Conservation (phyloP, 1,284 basidiomycete genomes). For the Tilletia indica region DNA sequence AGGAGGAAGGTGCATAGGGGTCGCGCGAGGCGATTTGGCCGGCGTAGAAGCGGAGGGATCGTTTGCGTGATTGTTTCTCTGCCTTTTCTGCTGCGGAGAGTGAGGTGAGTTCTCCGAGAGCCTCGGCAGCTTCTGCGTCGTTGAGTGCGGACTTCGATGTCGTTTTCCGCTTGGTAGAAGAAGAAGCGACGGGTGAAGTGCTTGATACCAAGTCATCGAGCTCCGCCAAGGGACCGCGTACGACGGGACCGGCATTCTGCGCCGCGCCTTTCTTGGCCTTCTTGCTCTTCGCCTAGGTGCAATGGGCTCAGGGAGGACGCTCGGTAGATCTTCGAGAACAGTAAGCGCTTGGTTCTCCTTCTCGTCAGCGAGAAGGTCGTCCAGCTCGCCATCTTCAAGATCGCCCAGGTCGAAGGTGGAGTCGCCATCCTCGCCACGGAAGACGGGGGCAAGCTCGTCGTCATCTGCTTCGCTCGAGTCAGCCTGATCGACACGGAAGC, state of each 20-base stretch:
- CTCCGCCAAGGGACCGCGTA: slow-evolving; percentile 12
- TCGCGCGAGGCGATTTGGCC: slow-evolving; percentile 25
- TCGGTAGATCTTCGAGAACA: not conserved
- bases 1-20: slow-evolving; percentile 15
- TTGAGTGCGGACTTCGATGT: not conserved
- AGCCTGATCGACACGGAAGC: slow-evolving; percentile 38
- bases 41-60: slow-evolving; percentile 51
- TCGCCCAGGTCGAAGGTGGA: slow-evolving; percentile 29
- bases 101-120: slow-evolving; percentile 45
- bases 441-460: slow-evolving; percentile 33
- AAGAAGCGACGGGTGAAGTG: not conserved
- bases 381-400: slow-evolving; percentile 45
- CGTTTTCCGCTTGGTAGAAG: not conserved
- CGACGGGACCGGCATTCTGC: not conserved
- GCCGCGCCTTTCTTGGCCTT: not conserved
- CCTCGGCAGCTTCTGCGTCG: slow-evolving; percentile 32
- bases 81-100: slow-evolving; percentile 41
- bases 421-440: slow-evolving; percentile 27
- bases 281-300: not conserved
- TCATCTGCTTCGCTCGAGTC: slow-evolving; percentile 21
- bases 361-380: slow-evolving; percentile 33
- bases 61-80: slow-evolving; percentile 44
- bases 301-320: not conserved
- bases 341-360: slow-evolving; percentile 29
- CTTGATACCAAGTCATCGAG: not conserved